Evolutionary conservation across 805 yeast genomes (phyloP), one percentile per base, ranked within the genome.

Genomic region (Monosporozyma siamensis): DNA sequence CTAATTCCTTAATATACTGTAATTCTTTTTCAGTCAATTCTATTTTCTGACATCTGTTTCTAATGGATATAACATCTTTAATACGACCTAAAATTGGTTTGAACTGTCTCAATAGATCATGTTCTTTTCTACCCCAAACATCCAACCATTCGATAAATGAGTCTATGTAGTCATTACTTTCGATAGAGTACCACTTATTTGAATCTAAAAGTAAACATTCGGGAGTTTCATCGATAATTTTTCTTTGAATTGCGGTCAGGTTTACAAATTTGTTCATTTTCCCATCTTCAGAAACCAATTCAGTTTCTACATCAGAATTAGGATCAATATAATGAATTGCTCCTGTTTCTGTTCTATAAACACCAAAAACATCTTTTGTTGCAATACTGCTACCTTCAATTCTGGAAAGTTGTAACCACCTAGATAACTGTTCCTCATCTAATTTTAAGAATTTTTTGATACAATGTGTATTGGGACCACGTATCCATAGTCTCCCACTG

Each of bases 401-500:
- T 17, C 38, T 21, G 5, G 54, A 37, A 12, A 54, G 32, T 12
- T 48, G 40, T 11, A 47, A 44, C 69, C 71, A 66, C 11, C 52
- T 49, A 6, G 41, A 17, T 3, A 60, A 30, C 22, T 59, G 46
- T 2, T 59, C 63, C 10, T 49, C 46, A 4, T 58, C 46, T n/a
- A 65, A 35, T 20, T 59, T 51, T 21, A 73, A 53, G 22, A 59
- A 63, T 20, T 55, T 52, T 15, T 60, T 54, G 4, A 69, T 49
- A 31, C 72, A 74, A 15, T 74, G 79, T 23, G 65, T 68, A 2
- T 55, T 70, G 54, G 97, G 97, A 0, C 98, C 98, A 60, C 88
- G 97, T 3, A 92, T 72, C 92, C 95, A 88, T 14, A 89, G 56
- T 43, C 84, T 69, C 6, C 96, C 95, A 81, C 84, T 82, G 22